Base-by-base conservation (phyloP, 2,329 filamentous ascomycete species). In the Aspergillus ibericus region DNA sequence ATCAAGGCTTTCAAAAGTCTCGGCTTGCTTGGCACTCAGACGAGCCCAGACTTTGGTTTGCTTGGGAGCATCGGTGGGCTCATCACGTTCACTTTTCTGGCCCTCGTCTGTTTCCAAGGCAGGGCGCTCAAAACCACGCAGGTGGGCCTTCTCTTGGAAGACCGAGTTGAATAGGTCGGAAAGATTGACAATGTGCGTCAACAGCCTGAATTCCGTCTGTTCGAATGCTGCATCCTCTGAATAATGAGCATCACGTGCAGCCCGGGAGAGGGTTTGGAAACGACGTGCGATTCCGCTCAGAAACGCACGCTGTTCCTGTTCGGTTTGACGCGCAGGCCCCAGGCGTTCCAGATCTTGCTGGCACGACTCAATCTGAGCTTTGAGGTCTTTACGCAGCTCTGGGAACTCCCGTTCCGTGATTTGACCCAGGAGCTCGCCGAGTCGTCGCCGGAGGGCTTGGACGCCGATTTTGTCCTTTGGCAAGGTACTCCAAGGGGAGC, bases 1-100 rank as follows among this genome's bases (percentile, higher is more conserved):
- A 12, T 55, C 38, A 25, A 60, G 16, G 57, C 63, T 35, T 16
- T 54, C 40, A 44, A 15, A 13, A 5, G 20, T 25, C 15, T 27
- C 22, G 42, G 5, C 8, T 46, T 38, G 35, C 16, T 38, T 16
- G 5, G n/a, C 13, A 8, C 7, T 38, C 35, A 38, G n/a, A 38
- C 15, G 6, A 8, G 15, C n/a, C 35, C 35, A 38, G n/a, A 1
- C 35, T 16, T 38, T 38, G n/a, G 13, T n/a, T n/a, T 16, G 2
- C 7, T 16, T 16, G 15, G 15, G 1, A 38, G 35, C 35, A 38
- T 38, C 13, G 35, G 35, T 5, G 35, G 5, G 13, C 35, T 38
- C 13, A 32, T 10, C 29, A 32, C 29, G 1, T 32, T 10, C 29
- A 32, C 29, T 3, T 46, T 46, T 12, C n/a, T 6, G 4, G 5